Percentiles rank a stretch among this genome's conserved stretches.
These are phyloP conservation scores for Aethionema arabicum DNA, from an alignment of 345 rosid genomes.

Conservation along the genomic window DNA sequence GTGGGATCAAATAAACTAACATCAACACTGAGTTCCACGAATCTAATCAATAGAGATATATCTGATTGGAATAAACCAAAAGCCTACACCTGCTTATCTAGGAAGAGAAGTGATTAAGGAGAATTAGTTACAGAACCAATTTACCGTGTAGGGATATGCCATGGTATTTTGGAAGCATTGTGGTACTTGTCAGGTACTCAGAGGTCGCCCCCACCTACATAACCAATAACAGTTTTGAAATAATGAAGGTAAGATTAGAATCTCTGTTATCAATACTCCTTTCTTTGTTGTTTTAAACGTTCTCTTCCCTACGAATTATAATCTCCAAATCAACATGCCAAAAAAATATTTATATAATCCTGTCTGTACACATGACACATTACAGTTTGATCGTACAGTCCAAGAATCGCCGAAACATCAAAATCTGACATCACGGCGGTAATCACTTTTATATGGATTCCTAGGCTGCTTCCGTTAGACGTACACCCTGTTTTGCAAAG, in stretches of 20 bases:
- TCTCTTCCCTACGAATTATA: not conserved
- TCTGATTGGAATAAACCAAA: slow-evolving; percentile 12
- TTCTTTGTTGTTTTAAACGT: slow-evolving; percentile 16
- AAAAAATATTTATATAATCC: not conserved
- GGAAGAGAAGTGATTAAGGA: too few species aligned
- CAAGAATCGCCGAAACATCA: slow-evolving; percentile 26
- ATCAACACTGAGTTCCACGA: not conserved
- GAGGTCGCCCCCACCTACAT: too few species aligned
- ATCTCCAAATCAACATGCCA: slow-evolving; percentile 24
- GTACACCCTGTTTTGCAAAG: slow-evolving; percentile 21
- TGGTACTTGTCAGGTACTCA: too few species aligned
- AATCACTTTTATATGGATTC: too few species aligned
- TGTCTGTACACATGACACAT: slow-evolving; percentile 21
- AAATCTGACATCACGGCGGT: slow-evolving; percentile 1
- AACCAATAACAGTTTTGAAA: too few species aligned
- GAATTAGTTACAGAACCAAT: too few species aligned
- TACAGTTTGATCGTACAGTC: not conserved
- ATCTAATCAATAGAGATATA: slow-evolving; percentile 14
- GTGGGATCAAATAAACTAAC: not conserved
- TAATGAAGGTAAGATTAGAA: not conserved
- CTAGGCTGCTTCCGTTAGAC: too few species aligned
- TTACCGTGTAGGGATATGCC: too few species aligned
- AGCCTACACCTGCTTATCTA: too few species aligned
- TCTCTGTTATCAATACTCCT: slow-evolving; percentile 19
- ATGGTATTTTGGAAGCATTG: too few species aligned